Evolutionary conservation across 495 filamentous ascomycete species (phyloP).

Genomic region (Neurospora sp.): DNA sequence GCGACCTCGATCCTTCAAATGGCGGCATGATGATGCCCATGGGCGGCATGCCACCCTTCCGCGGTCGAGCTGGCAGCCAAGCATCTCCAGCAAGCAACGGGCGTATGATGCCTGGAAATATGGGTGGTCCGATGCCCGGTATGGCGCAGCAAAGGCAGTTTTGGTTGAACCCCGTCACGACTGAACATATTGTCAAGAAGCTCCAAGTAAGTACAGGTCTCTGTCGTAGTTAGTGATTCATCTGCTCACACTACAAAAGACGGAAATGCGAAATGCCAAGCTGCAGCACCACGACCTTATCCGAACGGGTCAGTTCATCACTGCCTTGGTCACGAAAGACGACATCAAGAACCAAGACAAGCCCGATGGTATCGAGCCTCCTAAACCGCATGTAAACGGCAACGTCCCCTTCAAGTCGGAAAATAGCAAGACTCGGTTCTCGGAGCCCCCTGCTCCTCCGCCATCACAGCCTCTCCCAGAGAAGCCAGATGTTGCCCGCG

Average conservation of each 20-base stretch:
- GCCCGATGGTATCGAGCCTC: conserved; percentile 34
- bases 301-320: conserved; percentile 72
- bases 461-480: conserved; percentile 86
- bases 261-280: conserved; percentile 77
- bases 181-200: conserved; percentile 90
- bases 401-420: conserved; percentile 38
- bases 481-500: conserved; percentile 62
- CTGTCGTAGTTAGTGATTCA: neutral
- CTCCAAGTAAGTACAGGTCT: conserved; percentile 59
- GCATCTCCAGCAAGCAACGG: conserved; percentile 51
- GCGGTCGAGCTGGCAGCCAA: conserved; percentile 65
- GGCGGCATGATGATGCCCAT: conserved; percentile 53
- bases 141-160: conserved; percentile 40
- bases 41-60: conserved; percentile 35
- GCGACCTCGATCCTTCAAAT: conserved; percentile 70
- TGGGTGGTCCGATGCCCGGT: conserved; percentile 47
- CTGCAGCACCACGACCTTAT: conserved; percentile 78
- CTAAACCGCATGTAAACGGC: conserved; percentile 30
- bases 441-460: conserved; percentile 82
- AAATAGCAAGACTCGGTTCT: conserved; percentile 60
- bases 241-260: conserved; percentile 36
- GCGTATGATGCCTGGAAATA: conserved; percentile 43
- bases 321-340: conserved; percentile 60
- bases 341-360: conserved; percentile 54
- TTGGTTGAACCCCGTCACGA: conserved; percentile 80